Base-by-base conservation (phyloP, 768 basidiomycete species). In the Leccinum boreale region DNA sequence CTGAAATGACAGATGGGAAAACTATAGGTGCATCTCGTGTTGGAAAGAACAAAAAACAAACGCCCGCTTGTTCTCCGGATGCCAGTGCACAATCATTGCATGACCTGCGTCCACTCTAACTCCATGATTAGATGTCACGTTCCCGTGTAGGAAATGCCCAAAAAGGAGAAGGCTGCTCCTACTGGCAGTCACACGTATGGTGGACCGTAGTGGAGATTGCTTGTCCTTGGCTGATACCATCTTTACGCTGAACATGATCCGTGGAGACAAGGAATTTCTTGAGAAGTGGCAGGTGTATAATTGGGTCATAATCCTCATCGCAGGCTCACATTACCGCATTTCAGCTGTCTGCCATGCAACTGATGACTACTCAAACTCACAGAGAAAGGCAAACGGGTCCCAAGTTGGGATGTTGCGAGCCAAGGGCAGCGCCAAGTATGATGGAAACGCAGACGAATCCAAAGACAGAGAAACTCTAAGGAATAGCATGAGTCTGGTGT, bases 91-190 rank as follows among this genome's bases (percentile, higher is more conserved):
- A 31, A 39, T 7, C n/a, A 26, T 36, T 21, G 5, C 24, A 19
- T 26, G 46, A 11, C 11, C 3, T n/a, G 36, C 42, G 35, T 35
- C 68, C 67, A 28, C 66, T 59, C 58, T 65, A 68, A 65, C 61
- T 28, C 66, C 67, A 58, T 10, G 31, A 5, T 5, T 36, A 36
- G 8, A 17, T 23, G 28, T 26, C 33, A 33, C 33, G 33, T 14
- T 33, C 46, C 44, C 33, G 26, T 36, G 52, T 44, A 24, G 35
- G 50, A 26, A 19, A 24, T 29, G 29, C 11, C 44, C 55, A 28
- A 28, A 48, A 21, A 26, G 50, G 55, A 23, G 39, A 28, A 14
- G 26, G 33, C 23, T 24, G 23, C 7, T 52, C 29, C 12, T 44
- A 5, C 33, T 14, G 31, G 19, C 21, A 26, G 56, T 53, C 59